Evolutionary conservation across 225 moss, liverwort and hornwort genomes (phyloP), one percentile per base, ranked within the genome.

Genomic region (Physcomitrellopsis africana): DNA sequence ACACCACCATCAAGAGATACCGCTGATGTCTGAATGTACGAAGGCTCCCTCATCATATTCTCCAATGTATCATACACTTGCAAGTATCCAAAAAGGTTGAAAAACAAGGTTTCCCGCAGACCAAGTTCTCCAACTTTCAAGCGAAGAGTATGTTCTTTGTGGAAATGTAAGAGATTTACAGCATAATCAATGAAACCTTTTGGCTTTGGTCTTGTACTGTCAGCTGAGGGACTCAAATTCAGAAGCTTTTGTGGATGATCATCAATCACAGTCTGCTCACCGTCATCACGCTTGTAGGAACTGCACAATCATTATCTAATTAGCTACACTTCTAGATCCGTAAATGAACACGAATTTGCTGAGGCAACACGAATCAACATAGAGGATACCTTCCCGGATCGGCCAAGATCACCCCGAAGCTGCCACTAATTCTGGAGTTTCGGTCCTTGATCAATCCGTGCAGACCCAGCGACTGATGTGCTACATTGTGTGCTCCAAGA

Each of bases 161-260:
- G 37, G 3, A 77, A 23, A 3, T 66, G 72, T 15, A 78, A 11
- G 1, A 78, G 20, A 19, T 78, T 78, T 17, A 78, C 78, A 27
- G 72, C 78, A 58, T 78, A 78, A 9, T 72, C 78, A 1, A 78
- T n/a, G 19, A 78, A 78, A 7, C 78, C 78, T 32, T 48, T 42
- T 32, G 78, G 72, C 14, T 16, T 10, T 26, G 63, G 65, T 10
- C 16, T 10, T 22, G 1, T 42, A 12, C 47, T 26, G 8, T 11
- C n/a, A 20, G 46, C 58, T 2, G 69, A 14, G 15, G 23, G 3
- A 14, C n/a, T 55, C 52, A 78, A 51, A 32, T 78, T 57, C 19
- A 78, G n/a, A 14, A 72, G 63, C 52, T 72, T 78, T 45, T 78
- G 78, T 13, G 71, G 78, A 17, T 78, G 64, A 24, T 58, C 53